Percentiles rank a stretch among this genome's conserved stretches.
phyloP scores from a whole-genome alignment of 2,329 filamentous ascomycete genomes.

The Truncatella angustata region DNA sequence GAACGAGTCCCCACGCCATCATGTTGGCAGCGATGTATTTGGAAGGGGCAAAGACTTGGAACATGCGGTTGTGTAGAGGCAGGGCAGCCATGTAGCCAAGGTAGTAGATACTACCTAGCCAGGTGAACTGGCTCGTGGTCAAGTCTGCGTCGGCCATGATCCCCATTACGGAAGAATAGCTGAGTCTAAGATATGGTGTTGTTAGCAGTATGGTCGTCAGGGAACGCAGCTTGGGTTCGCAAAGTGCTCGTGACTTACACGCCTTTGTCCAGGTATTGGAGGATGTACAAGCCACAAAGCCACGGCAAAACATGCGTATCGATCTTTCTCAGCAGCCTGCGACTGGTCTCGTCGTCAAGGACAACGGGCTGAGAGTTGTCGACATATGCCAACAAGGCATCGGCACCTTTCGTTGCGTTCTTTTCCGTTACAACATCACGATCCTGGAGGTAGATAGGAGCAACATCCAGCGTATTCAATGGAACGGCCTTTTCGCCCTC shows the following conservation, averaged over 20 bases:
- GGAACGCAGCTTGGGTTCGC: too few species aligned
- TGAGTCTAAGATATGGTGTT: background rate
- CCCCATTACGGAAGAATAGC: constrained; percentile 8
- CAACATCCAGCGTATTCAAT: background rate
- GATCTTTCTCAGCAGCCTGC: constrained; percentile 1
- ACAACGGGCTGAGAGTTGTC: background rate
- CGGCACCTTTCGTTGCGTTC: background rate
- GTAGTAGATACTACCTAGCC: constrained; percentile 22
- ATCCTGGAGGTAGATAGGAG: background rate
- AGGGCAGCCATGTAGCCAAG: constrained; percentile 23
- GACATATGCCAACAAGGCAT: background rate
- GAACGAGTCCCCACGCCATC: constrained; percentile 15
- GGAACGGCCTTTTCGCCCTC: background rate
- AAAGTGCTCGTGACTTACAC: background rate
- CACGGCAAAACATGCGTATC: background rate
- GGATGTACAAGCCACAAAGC: constrained; percentile 4
- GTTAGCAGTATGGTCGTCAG: background rate
- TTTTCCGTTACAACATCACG: background rate
- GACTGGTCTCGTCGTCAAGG: constrained; percentile 1
- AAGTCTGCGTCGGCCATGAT: constrained; percentile 50
- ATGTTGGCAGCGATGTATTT: constrained; percentile 24
- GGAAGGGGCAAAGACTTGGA: constrained; percentile 23
- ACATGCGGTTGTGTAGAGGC: constrained; percentile 23
- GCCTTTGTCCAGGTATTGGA: constrained; percentile 7
- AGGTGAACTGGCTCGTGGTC: constrained; percentile 10